Base-by-base conservation (phyloP, 2,329 filamentous ascomycete species). In the Calonectria leucothoes region DNA sequence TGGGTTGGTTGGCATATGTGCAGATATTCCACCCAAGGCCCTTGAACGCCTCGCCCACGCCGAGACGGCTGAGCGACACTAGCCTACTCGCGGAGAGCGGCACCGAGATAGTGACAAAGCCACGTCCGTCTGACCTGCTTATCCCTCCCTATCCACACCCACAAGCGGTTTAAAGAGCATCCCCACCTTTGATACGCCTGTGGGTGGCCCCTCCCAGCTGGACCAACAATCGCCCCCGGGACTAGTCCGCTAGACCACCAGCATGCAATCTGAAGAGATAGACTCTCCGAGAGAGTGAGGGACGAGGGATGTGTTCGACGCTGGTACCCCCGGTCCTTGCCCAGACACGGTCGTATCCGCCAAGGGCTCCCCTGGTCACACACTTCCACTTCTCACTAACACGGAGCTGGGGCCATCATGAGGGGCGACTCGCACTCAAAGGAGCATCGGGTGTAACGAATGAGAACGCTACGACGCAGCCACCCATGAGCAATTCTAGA, bases 101-200 rank as follows among this genome's bases (percentile, higher is more conserved):
- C 70, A 72, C 70, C 70, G 66, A 69, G 70, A 72, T 72, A 72
- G 70, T 59, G 55, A 55, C 49, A 61, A 72, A 72, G 66, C 66
- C 65, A 71, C 59, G 57, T 35, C 67, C 57, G 67, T 55, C 66
- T 69, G 55, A 39, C 65, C 52, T 70, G 51, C 66, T 49, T 66
- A 70, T 70, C 71, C 66, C 66, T 55, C 52, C 61, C 52, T 48
- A 52, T 67, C 17, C 33, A 20, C 59, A 31, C n/a, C 17, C 69
- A 59, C 59, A 48, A 52, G 27, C 35, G 29, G 67, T 35, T 64
- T 64, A n/a, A 48, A 64, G 67, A 33, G 37, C 20, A 63, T 69
- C 70, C 70, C 70, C 66, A 69, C 70, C 52, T 61, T 48, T 52
- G 66, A 72, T 69, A 66, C 59, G 59, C 55, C 33, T 39, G 14